These are phyloP conservation scores for Sugiyamaella sp. DNA, from an alignment of 1,139 yeast genomes.

Conservation along the genomic window DNA sequence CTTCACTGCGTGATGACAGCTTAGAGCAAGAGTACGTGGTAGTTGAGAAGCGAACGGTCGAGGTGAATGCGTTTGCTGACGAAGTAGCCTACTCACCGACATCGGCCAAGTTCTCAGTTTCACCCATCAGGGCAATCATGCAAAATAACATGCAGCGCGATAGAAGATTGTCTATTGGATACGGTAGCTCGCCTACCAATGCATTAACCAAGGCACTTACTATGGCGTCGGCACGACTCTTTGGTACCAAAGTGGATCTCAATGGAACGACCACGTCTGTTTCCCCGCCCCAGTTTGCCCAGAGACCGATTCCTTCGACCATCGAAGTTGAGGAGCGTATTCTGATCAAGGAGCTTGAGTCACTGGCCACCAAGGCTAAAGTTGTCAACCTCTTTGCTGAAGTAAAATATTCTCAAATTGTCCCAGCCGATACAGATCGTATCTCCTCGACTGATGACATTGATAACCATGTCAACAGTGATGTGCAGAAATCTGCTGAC, in stretches of 20 bases:
- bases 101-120: conserved; percentile 13
- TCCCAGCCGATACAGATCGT: conserved; percentile 40
- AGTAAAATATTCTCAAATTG: conserved; percentile 59
- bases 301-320: conserved; percentile 27
- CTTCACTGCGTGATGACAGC: conserved; percentile 7
- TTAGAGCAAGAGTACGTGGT: conserved; percentile 73
- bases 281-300: conserved; percentile 43
- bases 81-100: conserved; percentile 56
- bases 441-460: conserved; percentile 38
- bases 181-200: conserved; percentile 76
- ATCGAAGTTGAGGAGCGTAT: conserved; percentile 40
- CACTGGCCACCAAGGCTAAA: conserved; percentile 84
- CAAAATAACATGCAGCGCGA: conserved; percentile 11
- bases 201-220: conserved; percentile 88
- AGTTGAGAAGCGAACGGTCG: conserved; percentile 91
- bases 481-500: conserved; percentile 54
- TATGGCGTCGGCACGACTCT: conserved; percentile 83
- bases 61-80: conserved; percentile 93
- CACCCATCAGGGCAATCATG: conserved; percentile 17
- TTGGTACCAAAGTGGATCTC: conserved; percentile 54
- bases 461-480: too few species aligned
- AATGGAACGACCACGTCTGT: conserved; percentile 33
- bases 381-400: conserved; percentile 89
- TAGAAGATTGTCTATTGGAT: conserved; percentile 41
- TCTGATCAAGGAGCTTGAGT: conserved; percentile 61